These are phyloP conservation scores for Fallopia convolvulus DNA, from an alignment of 148 eudicot genomes.

Conservation along the genomic window DNA sequence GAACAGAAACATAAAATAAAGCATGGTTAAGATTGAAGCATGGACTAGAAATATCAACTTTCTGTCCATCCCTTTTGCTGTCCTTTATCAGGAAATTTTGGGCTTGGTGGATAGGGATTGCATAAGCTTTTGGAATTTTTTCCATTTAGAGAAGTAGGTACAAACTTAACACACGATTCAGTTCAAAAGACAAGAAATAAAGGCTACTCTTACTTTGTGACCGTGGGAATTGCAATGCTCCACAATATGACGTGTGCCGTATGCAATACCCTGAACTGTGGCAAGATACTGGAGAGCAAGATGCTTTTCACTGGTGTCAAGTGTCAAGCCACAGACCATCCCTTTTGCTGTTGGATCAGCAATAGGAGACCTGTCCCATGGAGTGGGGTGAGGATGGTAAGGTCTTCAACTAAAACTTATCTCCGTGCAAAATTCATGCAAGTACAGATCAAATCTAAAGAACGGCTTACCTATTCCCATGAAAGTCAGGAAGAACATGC, in stretches of 20 bases:
- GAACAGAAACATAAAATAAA: neutral
- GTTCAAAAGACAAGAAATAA: neutral
- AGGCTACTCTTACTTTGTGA: constrained; percentile 58
- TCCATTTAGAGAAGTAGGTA: neutral
- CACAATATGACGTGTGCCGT: constrained; percentile 94
- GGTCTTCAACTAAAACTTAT: neutral
- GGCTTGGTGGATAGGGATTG: neutral
- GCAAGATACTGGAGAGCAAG: constrained; percentile 89
- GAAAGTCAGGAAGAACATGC: constrained; percentile 93
- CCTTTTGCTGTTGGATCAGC: constrained; percentile 94
- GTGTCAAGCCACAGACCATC: constrained; percentile 76
- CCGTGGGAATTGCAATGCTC: constrained; percentile 96
- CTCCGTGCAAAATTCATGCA: neutral
- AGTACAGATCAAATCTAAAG: neutral
- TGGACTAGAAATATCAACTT: neutral
- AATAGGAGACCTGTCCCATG: constrained; percentile 71
- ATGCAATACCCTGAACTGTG: constrained; percentile 89
- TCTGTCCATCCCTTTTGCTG: too few species aligned
- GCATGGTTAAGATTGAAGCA: neutral
- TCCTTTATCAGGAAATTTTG: neutral
- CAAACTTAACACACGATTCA: neutral
- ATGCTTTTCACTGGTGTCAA: constrained; percentile 82
- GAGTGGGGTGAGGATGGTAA: neutral
- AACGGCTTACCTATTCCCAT: constrained; percentile 74
- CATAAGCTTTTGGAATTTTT: neutral